These are phyloP conservation scores for Umbelopsis ramanniana DNA, from an alignment of 192 early-diverging fungal species.

Conservation along the genomic window DNA sequence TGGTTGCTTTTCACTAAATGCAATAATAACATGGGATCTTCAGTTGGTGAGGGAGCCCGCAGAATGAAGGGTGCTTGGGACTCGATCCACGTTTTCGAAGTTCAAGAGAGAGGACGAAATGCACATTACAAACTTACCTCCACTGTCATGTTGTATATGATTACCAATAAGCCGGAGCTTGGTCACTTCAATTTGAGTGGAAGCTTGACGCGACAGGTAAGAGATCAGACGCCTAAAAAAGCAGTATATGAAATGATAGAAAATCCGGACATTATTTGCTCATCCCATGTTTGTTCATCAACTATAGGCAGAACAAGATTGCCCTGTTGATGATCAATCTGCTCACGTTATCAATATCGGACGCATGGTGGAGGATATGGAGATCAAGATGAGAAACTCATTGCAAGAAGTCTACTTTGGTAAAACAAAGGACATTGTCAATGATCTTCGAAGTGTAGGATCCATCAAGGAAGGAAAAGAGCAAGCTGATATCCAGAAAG, in stretches of 20 bases:
- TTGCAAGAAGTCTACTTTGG: conserved; percentile 97
- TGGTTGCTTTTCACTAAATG: not conserved
- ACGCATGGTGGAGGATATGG: conserved; percentile 97
- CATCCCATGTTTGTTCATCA: not conserved
- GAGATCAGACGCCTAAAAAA: not conserved
- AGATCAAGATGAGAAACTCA: conserved; percentile 94
- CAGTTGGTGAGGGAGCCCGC: conserved; percentile 65
- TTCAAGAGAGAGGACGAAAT: conserved; percentile 78
- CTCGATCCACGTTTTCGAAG: conserved; percentile 97
- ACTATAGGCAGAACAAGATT: conserved; percentile 80
- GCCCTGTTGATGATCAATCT: conserved; percentile 69
- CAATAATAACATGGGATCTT: not conserved
- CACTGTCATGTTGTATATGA: conserved; percentile 93
- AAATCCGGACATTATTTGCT: not conserved
- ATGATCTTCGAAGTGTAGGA: conserved; percentile 82
- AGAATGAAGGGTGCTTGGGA: conserved; percentile 95
- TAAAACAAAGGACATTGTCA: conserved; percentile 96
- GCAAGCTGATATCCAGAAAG: conserved; percentile 79
- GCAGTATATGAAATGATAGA: not conserved
- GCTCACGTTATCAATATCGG: conserved; percentile 95
- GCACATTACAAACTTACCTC: conserved; percentile 97
- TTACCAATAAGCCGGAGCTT: conserved; percentile 67
- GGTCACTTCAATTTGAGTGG: conserved; percentile 88
- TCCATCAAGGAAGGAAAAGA: conserved; percentile 77
- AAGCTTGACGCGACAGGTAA: conserved; percentile 90